Evolutionary conservation across 805 yeast genomes (phyloP).

Genomic region (Priceomyces medius): DNA sequence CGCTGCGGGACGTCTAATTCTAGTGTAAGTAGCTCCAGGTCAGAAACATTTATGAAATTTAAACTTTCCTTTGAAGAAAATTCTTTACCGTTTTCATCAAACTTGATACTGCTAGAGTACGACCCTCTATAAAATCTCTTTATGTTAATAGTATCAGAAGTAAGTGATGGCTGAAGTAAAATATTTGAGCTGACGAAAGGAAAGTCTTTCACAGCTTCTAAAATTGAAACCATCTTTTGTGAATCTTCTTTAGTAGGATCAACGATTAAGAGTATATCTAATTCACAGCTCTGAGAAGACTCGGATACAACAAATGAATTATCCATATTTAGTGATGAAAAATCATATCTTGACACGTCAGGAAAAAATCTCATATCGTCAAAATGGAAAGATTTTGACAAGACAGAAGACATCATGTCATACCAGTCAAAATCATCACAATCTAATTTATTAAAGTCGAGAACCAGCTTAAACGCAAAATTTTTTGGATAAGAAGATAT

Average conservation of each 20-base stretch:
- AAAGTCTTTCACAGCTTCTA: conserved; percentile 38
- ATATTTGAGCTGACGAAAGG: conserved; percentile 55
- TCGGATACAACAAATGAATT: conserved; percentile 26
- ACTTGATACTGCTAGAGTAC: conserved; percentile 28
- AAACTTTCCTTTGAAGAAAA: conserved; percentile 22
- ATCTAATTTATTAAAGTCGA: conserved; percentile 17
- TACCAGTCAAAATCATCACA: conserved; percentile 41
- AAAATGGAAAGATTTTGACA: conserved; percentile 45
- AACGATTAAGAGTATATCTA: conserved; percentile 59
- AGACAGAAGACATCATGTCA: conserved; percentile 43
- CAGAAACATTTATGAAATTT: conserved; percentile 49
- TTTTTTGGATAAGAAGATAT: conserved; percentile 25
- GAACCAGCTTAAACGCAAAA: conserved; percentile 17
- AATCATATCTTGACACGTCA: conserved; percentile 48
- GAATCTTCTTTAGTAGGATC: conserved; percentile 74
- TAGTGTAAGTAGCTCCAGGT: conserved; percentile 44
- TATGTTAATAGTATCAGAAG: conserved; percentile 37
- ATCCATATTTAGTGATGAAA: conserved; percentile 29
- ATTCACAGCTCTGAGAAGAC: conserved; percentile 25
- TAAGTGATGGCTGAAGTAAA: conserved; percentile 55
- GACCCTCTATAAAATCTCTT: conserved; percentile 59
- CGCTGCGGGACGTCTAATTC: conserved; percentile 61
- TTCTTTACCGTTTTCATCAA: conserved; percentile 23
- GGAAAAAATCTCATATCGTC: conserved; percentile 42
- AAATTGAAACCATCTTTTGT: conserved; percentile 57